These are phyloP conservation scores for Monosporascus ibericus DNA, from an alignment of 2,329 filamentous ascomycete genomes.

Conservation along the genomic window DNA sequence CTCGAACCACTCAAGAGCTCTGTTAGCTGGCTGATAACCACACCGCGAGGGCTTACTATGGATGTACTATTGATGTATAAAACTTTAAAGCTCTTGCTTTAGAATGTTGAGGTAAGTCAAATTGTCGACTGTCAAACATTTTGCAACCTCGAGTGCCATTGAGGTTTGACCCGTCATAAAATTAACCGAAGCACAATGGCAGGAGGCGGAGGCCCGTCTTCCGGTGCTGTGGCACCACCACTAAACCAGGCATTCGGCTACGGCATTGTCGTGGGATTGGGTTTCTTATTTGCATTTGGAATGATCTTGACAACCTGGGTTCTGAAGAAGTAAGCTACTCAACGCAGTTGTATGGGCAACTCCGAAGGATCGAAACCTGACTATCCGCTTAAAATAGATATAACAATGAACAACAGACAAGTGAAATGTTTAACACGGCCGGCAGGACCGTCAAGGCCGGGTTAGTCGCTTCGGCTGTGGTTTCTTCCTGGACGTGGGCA, in stretches of 20 bases:
- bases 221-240: conserved; percentile 15
- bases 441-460: conserved; percentile 82
- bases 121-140: background rate
- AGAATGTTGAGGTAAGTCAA: background rate
- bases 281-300: conserved; percentile 64
- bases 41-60: background rate
- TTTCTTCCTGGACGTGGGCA: conserved; percentile 88
- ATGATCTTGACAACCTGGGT: conserved; percentile 68
- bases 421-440: conserved; percentile 85
- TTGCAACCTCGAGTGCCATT: background rate
- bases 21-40: background rate
- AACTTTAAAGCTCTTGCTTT: background rate
- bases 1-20: background rate
- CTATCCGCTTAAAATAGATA: conserved; percentile 15
- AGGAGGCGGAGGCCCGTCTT: conserved; percentile 1
- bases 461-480: conserved; percentile 76
- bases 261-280: conserved; percentile 68
- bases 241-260: conserved; percentile 61
- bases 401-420: conserved; percentile 67
- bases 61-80: background rate
- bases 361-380: too few species aligned
- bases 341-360: background rate
- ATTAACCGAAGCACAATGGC: background rate
- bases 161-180: background rate
- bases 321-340: conserved; percentile 46